phyloP scores from a whole-genome alignment of 2,329 filamentous ascomycete species.

The Aspergillus sp. region DNA sequence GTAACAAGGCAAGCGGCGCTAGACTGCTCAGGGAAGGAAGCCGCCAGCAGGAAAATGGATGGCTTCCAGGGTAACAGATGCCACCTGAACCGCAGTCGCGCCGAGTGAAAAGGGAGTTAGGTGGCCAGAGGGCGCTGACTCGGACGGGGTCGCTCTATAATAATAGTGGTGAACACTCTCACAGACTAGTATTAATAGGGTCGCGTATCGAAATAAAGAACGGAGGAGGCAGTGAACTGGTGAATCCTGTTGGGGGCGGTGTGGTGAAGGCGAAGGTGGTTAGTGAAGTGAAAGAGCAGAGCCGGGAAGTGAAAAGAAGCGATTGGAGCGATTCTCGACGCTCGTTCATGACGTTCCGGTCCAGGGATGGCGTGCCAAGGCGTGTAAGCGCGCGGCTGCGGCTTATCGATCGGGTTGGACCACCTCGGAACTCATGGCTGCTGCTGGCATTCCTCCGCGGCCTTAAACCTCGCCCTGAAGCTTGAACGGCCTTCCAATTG shows the following conservation, averaged over 20 bases:
- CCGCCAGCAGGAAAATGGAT: not conserved
- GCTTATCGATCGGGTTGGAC: constrained; percentile 13
- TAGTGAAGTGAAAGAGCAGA: constrained; percentile 9
- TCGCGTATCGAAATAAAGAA: not conserved
- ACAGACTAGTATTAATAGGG: not conserved
- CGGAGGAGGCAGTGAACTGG: not conserved
- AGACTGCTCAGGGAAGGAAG: constrained; percentile 2
- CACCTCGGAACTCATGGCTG: constrained; percentile 16
- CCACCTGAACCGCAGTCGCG: constrained; percentile 26
- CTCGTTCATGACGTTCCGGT: constrained; percentile 35
- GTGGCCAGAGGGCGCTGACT: constrained; percentile 11
- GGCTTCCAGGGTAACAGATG: constrained; percentile 1
- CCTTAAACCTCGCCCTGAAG: not conserved
- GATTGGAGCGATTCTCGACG: constrained; percentile 14
- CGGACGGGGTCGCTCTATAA: constrained; percentile 14
- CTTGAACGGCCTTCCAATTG: not conserved
- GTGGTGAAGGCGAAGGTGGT: constrained; percentile 9
- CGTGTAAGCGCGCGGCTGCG: constrained; percentile 34
- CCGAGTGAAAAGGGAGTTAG: constrained; percentile 15
- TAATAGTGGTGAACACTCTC: constrained; percentile 9
- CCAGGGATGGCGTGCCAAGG: constrained; percentile 30
- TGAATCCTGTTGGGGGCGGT: constrained; percentile 12
- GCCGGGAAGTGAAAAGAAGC: constrained; percentile 21
- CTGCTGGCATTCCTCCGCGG: not conserved
- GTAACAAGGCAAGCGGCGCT: constrained; percentile 4